Conservation (phyloP, 768 basidiomycete genomes). For the Rhizopogon vesiculosus region DNA sequence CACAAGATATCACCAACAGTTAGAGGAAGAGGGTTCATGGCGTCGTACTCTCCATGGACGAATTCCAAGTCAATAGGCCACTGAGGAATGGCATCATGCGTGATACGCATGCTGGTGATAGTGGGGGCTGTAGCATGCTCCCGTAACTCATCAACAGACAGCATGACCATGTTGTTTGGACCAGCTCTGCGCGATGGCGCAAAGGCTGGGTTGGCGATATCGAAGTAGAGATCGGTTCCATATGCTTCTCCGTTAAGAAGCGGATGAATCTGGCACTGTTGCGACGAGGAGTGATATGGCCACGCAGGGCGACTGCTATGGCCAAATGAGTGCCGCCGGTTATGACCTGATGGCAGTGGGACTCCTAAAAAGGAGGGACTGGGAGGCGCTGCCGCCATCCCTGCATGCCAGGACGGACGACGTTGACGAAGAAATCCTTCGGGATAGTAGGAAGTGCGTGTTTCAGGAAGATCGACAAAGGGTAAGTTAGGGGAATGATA, state of each 20-base stretch:
- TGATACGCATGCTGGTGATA: constrained; percentile 49
- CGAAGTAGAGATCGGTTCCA: constrained; percentile 45
- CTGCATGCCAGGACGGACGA: constrained; percentile 42
- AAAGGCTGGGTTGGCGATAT: constrained; percentile 47
- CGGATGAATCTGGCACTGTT: constrained; percentile 24
- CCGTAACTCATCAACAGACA: constrained; percentile 41
- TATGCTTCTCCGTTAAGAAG: constrained; percentile 46
- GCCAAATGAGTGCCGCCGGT: constrained; percentile 26
- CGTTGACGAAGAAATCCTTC: constrained; percentile 25
- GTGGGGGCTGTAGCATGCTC: constrained; percentile 56
- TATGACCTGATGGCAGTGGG: constrained; percentile 6
- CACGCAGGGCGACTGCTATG: constrained; percentile 16
- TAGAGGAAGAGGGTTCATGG: constrained; percentile 35
- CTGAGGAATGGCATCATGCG: constrained; percentile 49
- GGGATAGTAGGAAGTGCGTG: constrained; percentile 16
- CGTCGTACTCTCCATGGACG: constrained; percentile 23
- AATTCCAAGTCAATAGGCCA: constrained; percentile 58
- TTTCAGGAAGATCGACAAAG: constrained; percentile 22
- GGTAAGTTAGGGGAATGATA: constrained; percentile 19
- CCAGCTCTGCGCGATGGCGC: constrained; percentile 37
- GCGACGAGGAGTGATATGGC: constrained; percentile 11
- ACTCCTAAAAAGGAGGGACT: constrained; percentile 20
- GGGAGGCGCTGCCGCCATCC: constrained; percentile 10
- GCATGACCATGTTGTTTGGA: constrained; percentile 30
- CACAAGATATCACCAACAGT: constrained; percentile 55